A percentile compares a stretch with the other conserved stretches of the same genome.
These are phyloP conservation scores for Dryas drummondii DNA, from an alignment of 306 rosid genomes.

Conservation along the genomic window DNA sequence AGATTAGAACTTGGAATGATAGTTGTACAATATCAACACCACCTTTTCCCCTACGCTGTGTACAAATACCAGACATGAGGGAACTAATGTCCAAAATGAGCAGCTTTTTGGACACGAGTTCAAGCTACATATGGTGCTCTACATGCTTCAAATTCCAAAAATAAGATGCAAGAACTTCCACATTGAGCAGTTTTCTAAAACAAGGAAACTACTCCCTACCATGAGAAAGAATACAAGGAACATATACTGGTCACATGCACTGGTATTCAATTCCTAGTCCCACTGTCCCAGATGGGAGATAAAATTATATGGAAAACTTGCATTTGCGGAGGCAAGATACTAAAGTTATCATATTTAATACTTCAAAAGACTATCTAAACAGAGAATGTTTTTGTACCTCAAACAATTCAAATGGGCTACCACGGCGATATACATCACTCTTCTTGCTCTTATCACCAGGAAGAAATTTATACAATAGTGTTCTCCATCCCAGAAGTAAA, in stretches of 20 bases:
- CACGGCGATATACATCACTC: conserved; percentile 76
- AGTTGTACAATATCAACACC: not conserved
- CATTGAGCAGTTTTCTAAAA: not conserved
- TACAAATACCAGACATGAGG: not conserved
- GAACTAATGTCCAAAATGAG: not conserved
- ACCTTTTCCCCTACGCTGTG: not conserved
- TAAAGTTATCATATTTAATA: not conserved
- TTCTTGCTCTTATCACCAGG: conserved; percentile 57
- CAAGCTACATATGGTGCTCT: not conserved
- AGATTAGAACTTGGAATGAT: not conserved
- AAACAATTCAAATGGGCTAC: conserved; percentile 86
- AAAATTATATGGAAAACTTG: not conserved
- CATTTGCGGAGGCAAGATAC: not conserved
- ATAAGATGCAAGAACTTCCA: not conserved
- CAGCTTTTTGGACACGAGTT: not conserved
- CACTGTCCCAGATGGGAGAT: not conserved
- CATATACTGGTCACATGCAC: not conserved
- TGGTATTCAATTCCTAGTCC: not conserved
- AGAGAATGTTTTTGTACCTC: conserved; percentile 48
- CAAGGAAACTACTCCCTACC: not conserved
- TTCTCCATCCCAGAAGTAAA: conserved; percentile 71
- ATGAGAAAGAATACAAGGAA: not conserved
- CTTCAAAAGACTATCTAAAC: not conserved
- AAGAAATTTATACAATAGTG: conserved; percentile 54
- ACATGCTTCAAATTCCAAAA: not conserved